Evolutionary conservation across 352 stramenopile species (phyloP), one percentile per base, ranked within the genome.

Genomic region (Phytophthora syringae): DNA sequence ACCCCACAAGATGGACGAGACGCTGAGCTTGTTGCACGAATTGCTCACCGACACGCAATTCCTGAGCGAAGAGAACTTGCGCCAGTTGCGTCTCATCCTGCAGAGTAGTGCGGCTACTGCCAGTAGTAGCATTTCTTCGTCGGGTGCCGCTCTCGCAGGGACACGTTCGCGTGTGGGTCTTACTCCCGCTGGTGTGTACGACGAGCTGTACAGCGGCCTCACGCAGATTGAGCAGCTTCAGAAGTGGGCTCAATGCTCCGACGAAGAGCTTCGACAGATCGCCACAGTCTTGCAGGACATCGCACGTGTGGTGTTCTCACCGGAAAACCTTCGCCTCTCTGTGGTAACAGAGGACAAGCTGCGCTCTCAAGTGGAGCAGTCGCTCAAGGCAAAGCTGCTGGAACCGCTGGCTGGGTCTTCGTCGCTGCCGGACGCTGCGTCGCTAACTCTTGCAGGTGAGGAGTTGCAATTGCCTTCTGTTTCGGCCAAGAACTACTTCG

Each of bases 41-140:
- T 21, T 93, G 13, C 70, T 93, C 49, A 82, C 70, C 2, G 84
- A 95, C 51, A 95, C 86, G 43, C 86, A 95, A 61, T 95, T 91
- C 30, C 36, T 82, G 27, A 72, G 75, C 15, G 68, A 84, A 9
- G 79, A 88, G 51, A 95, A 95, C 58, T 61, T 95, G 27, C 73
- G 74, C 27, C 86, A 93, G 63, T 64, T 92, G 39, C 81, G 83
- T 53, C 88, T 92, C 36, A 70, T 95, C 43, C 53, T 95, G 42
- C 80, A 92, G 43, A 92, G 86, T 72, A 80, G 72, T 16, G 82
- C 86, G 5, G 71, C 85, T 4, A 87, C 79, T 48, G 84, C 84
- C 10, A 92, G 82, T 52, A 88, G 73, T 64, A 77, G 76, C 18
- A 92, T 92, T 56, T 93, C 80, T 5, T 93, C 80, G 2, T 87